phyloP scores from a whole-genome alignment of 768 basidiomycete genomes.

The Galerina sulciceps region DNA sequence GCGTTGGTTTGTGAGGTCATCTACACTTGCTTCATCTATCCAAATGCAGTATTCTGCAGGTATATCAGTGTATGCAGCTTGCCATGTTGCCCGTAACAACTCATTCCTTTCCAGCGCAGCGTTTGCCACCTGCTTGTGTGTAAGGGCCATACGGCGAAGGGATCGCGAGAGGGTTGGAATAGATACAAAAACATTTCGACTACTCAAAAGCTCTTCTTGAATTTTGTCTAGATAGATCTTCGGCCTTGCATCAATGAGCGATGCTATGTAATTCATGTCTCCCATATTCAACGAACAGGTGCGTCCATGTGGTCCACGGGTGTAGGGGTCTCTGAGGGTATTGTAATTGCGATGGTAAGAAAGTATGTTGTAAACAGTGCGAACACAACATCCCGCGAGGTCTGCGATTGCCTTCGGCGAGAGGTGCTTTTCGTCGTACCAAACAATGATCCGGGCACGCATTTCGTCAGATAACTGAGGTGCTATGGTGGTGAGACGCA shows the following conservation, averaged over 20 bases:
- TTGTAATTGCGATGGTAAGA: slow-evolving; percentile 6
- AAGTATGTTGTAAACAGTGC: slow-evolving; percentile 14
- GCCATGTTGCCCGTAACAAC: slow-evolving; percentile 16
- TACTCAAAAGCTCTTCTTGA: slow-evolving; percentile 16
- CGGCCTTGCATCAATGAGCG: slow-evolving; percentile 15
- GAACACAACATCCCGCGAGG: slow-evolving; percentile 7
- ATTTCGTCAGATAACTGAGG: neutral
- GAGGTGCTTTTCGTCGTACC: neutral
- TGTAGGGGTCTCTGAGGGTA: slow-evolving; percentile 2
- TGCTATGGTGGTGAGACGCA: neutral
- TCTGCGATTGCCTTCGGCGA: neutral
- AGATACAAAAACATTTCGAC: slow-evolving; percentile 10
- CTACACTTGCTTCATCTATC: slow-evolving; percentile 32
- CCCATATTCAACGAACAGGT: slow-evolving; percentile 11
- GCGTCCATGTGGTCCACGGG: neutral
- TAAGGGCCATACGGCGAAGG: slow-evolving; percentile 18
- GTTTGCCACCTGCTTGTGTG: slow-evolving; percentile 25
- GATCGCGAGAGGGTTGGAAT: slow-evolving; percentile 22
- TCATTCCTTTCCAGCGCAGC: slow-evolving; percentile 31
- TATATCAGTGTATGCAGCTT: slow-evolving; percentile 17
- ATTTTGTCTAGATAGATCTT: slow-evolving; percentile 22
- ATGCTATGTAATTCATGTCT: slow-evolving; percentile 17
- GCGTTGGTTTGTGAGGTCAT: slow-evolving; percentile 25
- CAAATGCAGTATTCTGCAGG: slow-evolving; percentile 21
- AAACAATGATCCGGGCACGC: neutral